Conservation (phyloP, 1,139 yeast genomes). For the Taiozyma sp. region DNA sequence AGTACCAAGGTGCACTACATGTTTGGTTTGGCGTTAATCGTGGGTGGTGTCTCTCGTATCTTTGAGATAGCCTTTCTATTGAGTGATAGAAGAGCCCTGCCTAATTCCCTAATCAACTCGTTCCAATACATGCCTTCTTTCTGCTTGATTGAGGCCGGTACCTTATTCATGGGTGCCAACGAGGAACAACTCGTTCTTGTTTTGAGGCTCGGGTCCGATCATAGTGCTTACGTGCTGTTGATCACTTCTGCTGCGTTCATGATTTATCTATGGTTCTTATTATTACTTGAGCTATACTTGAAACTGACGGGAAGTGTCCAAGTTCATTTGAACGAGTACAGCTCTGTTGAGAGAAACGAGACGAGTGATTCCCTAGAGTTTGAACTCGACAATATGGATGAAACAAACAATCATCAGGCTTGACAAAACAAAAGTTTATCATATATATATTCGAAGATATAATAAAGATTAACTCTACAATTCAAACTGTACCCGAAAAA, state of each 20-base stretch:
- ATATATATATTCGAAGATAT: background rate
- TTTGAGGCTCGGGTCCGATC: conserved; percentile 72
- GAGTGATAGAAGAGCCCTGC: conserved; percentile 44
- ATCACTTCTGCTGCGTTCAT: conserved; percentile 70
- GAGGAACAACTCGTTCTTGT: conserved; percentile 81
- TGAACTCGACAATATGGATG: conserved; percentile 17
- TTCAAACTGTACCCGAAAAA: background rate
- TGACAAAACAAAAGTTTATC: background rate
- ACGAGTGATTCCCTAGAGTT: conserved; percentile 12
- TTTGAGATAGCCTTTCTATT: conserved; percentile 72
- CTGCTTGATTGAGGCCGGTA: conserved; percentile 70
- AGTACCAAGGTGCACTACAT: conserved; percentile 84
- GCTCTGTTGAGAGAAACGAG: conserved; percentile 9
- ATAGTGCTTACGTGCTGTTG: conserved; percentile 75
- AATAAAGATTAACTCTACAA: background rate
- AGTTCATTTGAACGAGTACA: conserved; percentile 9
- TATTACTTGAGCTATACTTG: conserved; percentile 52
- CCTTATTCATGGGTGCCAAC: conserved; percentile 84
- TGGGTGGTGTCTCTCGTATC: conserved; percentile 70
- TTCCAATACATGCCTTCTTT: conserved; percentile 86
- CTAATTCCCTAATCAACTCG: conserved; percentile 44
- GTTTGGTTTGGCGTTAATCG: conserved; percentile 77
- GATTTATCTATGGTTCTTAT: conserved; percentile 59
- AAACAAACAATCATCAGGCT: background rate
- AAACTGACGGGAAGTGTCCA: conserved; percentile 27